These are phyloP conservation scores for Pleurotus pulmonarius DNA, from an alignment of 768 basidiomycete genomes.

Conservation along the genomic window DNA sequence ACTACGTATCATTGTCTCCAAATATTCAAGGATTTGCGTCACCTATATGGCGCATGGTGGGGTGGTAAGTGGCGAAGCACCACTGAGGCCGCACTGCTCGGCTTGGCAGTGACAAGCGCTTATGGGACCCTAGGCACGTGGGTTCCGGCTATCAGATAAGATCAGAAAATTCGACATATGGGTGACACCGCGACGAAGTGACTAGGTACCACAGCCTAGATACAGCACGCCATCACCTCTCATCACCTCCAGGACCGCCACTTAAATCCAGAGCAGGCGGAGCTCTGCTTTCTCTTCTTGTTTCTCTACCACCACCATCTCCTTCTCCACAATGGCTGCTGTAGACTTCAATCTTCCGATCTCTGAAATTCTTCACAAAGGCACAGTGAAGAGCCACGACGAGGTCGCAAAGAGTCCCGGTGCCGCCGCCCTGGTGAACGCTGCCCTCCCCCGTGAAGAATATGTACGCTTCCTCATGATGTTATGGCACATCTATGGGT, in stretches of 20 bases:
- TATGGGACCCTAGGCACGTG: no score
- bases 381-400: constrained; percentile 52
- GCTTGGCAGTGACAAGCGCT: no score
- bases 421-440: constrained; percentile 53
- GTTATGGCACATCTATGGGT: constrained; percentile 81
- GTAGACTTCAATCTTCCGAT: constrained; percentile 39
- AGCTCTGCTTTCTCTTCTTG: constrained; percentile 9
- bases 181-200: background rate
- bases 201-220: background rate
- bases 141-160: constrained; percentile 3
- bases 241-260: constrained; percentile 4
- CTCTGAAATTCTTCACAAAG: constrained; percentile 43
- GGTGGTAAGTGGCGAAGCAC: no score
- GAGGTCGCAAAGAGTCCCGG: constrained; percentile 53
- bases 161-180: background rate
- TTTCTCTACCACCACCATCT: constrained; percentile 13
- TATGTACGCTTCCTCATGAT: constrained; percentile 72
- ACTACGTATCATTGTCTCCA: no score
- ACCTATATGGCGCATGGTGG: no score
- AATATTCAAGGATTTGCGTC: no score
- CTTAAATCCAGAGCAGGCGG: background rate
- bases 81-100: no score
- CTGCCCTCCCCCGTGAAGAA: constrained; percentile 56
- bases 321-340: constrained; percentile 27
- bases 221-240: background rate